Conservation (phyloP, 257 asterid genomes). For the Voacanga thouarsii region DNA sequence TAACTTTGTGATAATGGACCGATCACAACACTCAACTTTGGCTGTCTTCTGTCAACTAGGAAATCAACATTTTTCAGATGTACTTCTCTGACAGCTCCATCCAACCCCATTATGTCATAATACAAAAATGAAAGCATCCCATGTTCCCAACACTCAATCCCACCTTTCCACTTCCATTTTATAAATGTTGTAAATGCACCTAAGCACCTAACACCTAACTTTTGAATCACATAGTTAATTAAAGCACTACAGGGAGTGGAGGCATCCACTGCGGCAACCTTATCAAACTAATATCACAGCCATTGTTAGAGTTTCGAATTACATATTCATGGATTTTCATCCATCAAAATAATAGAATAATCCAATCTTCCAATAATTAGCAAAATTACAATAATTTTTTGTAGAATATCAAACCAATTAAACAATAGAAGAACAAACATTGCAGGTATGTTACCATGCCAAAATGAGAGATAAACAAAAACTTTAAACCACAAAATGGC, state of each 20-base stretch:
- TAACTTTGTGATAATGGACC: too few relatives aligned
- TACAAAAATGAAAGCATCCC: neutral
- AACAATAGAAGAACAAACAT: neutral
- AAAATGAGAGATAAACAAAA: neutral
- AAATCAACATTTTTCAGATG: neutral
- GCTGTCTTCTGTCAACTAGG: neutral
- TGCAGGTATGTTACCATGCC: neutral
- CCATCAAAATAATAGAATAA: neutral
- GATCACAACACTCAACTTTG: too few relatives aligned
- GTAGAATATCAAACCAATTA: neutral
- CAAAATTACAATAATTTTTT: neutral
- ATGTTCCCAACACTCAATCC: neutral
- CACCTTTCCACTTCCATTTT: too few relatives aligned
- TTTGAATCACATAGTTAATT: neutral
- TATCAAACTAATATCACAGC: neutral
- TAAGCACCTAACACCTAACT: neutral
- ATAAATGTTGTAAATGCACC: neutral
- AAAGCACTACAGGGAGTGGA: neutral
- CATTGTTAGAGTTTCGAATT: neutral
- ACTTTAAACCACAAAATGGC: constrained; percentile 47
- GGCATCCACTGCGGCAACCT: neutral
- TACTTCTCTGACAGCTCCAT: neutral
- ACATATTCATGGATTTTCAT: neutral
- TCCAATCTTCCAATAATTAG: neutral
- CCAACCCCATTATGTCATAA: too few relatives aligned